Base-by-base conservation (phyloP, 768 basidiomycete species). In the Lactarius quietus region DNA sequence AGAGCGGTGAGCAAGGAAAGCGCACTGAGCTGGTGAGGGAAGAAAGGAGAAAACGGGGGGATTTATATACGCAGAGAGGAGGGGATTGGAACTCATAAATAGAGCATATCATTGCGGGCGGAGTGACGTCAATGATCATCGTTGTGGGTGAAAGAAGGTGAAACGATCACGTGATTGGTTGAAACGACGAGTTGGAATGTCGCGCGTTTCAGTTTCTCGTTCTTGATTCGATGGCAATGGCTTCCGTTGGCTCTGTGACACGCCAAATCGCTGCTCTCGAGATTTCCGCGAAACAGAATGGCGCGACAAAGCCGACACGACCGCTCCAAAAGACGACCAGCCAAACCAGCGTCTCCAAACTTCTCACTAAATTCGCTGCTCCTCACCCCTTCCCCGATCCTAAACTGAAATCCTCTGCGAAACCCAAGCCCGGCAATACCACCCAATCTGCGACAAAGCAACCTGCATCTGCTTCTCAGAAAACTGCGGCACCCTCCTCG, bases 361-460 rank as follows among this genome's bases (percentile, higher is more conserved):
- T 91, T 14, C 80, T 90, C 64, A 85, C 86, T 1, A 92, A 92
- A 77, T 91, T 82, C 69, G 87, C 86, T 12, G 83, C 88, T 3
- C 87, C 89, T 0, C 84, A 86, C 68, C 82, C 84, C 12, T 79
- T 70, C 33, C 69, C 71, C 15, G 76, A 76, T 63, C 63, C 76
- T 1, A 66, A 69, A 31, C 57, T 68, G 33, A 65, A 64, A n/a
- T 23, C 60, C 63, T 23, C 48, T 23, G 33, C 51, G 67, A 63
- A 63, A 52, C 68, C 43, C 74, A 79, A 57, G 43, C 33, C 58
- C 14, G 36, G 55, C 10, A 70, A 70, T 33, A 63, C 74, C 1
- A n/a, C n/a, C n/a, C n/a, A n/a, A n/a, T n/a, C n/a, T n/a, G 36
- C 84, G 78, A 54, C 64, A 9, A 69, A 61, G 29, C 65, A 66